Evolutionary conservation across 2,329 filamentous ascomycete genomes (phyloP).

Genomic region (Aspergillus pseudotamarii): DNA sequence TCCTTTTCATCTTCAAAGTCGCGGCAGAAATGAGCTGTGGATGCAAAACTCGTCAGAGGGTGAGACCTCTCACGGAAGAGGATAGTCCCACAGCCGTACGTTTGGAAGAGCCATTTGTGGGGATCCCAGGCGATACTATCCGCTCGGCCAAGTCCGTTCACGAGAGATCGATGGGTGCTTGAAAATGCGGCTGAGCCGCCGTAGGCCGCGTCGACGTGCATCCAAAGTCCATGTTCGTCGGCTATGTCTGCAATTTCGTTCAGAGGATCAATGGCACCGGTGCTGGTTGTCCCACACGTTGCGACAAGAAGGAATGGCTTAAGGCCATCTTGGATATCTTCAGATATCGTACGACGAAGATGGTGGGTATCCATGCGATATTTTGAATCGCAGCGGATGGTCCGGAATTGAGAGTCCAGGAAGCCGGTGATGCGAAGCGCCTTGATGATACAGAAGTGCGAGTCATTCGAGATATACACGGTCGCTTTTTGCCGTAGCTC

Average conservation of each 20-base stretch:
- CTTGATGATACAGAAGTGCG: conserved; percentile 21
- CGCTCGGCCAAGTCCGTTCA: conserved; percentile 18
- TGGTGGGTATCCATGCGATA: conserved; percentile 15
- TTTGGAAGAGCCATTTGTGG: conserved; percentile 30
- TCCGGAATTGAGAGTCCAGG: conserved; percentile 16
- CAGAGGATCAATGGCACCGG: conserved; percentile 24
- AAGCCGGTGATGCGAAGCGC: conserved; percentile 19
- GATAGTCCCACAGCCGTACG: conserved; percentile 26
- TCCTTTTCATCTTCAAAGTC: conserved; percentile 14
- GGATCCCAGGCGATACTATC: conserved; percentile 30
- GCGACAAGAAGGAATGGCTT: conserved; percentile 21
- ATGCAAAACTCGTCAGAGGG: conserved; percentile 20
- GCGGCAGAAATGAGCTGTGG: conserved; percentile 12
- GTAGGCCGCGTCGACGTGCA: conserved; percentile 28
- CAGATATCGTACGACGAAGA: conserved; percentile 4
- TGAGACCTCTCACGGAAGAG: conserved; percentile 18
- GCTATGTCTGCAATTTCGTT: conserved; percentile 14
- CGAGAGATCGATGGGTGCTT: neutral
- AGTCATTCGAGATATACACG: conserved; percentile 21
- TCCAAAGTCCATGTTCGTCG: conserved; percentile 17
- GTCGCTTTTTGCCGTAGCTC: conserved; percentile 9
- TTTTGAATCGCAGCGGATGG: conserved; percentile 12
- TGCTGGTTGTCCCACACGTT: conserved; percentile 23
- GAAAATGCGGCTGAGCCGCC: conserved; percentile 24
- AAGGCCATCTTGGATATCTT: conserved; percentile 6